phyloP scores from a whole-genome alignment of 2,329 filamentous ascomycete genomes.

The Aschersonia sp. region DNA sequence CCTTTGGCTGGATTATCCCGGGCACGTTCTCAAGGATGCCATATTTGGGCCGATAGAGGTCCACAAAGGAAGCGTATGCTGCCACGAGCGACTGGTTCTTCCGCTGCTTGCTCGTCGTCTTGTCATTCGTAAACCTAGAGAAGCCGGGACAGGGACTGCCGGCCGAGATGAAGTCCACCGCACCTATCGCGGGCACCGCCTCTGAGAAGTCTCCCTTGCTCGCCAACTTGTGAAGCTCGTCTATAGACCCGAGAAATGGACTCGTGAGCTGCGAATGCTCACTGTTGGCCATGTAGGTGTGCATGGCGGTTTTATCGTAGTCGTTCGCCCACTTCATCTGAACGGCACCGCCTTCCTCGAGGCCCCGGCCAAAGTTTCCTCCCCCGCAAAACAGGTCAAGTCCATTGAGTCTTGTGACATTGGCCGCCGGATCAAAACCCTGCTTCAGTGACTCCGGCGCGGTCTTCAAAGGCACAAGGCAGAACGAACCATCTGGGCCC shows the following conservation, averaged over 20 bases:
- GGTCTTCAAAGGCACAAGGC: slow-evolving; percentile 20
- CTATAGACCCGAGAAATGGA: slow-evolving; percentile 57
- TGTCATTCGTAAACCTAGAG: slow-evolving; percentile 46
- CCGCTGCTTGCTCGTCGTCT: slow-evolving; percentile 36
- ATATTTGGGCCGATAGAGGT: slow-evolving; percentile 62
- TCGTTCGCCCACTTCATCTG: slow-evolving; percentile 57
- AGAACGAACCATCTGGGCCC: not conserved
- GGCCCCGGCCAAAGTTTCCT: slow-evolving; percentile 60
- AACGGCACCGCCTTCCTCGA: slow-evolving; percentile 57
- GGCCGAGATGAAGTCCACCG: slow-evolving; percentile 54
- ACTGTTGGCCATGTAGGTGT: slow-evolving; percentile 59
- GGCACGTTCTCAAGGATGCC: slow-evolving; percentile 66
- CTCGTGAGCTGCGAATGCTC: slow-evolving; percentile 22
- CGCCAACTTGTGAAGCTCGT: slow-evolving; percentile 45
- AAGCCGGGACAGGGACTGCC: slow-evolving; percentile 72
- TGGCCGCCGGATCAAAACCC: slow-evolving; percentile 33
- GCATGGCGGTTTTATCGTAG: slow-evolving; percentile 44
- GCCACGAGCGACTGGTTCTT: slow-evolving; percentile 66
- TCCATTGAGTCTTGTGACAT: slow-evolving; percentile 32
- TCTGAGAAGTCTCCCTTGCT: slow-evolving; percentile 32
- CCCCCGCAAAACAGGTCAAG: slow-evolving; percentile 67
- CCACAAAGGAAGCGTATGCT: slow-evolving; percentile 59
- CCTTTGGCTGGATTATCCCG: slow-evolving; percentile 39
- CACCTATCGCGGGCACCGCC: slow-evolving; percentile 41
- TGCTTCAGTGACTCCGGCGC: slow-evolving; percentile 29